phyloP scores from a whole-genome alignment of 2,329 filamentous ascomycete species.

The Nothophoma quercina region DNA sequence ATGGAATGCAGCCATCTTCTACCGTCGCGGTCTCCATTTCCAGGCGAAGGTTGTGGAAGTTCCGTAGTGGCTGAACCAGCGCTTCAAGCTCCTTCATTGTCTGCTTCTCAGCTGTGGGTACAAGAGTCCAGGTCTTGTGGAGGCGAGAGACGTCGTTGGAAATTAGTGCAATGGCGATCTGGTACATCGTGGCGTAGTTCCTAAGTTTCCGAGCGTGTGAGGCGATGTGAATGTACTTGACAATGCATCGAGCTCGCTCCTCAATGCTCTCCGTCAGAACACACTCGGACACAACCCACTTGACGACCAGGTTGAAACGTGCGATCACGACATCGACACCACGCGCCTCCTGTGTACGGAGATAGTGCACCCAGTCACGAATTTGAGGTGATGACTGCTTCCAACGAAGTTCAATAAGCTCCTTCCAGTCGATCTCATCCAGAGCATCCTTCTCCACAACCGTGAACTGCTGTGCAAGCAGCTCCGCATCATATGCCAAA shows the following conservation, averaged over 20 bases:
- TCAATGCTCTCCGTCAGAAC: constrained; percentile 75
- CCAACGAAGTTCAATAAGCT: constrained; percentile 84
- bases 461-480: constrained; percentile 82
- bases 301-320: constrained; percentile 87
- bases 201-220: constrained; percentile 76
- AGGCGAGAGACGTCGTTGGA: constrained; percentile 76
- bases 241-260: constrained; percentile 77
- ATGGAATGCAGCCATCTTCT: constrained; percentile 80
- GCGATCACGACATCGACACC: constrained; percentile 86
- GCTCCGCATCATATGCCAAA: constrained; percentile 79
- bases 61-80: constrained; percentile 77
- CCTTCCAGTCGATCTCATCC: constrained; percentile 88
- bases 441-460: constrained; percentile 86
- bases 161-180: constrained; percentile 78
- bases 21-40: constrained; percentile 77
- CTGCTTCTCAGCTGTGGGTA: constrained; percentile 70
- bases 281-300: constrained; percentile 83
- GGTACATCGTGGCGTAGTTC: constrained; percentile 85
- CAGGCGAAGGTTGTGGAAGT: constrained; percentile 77
- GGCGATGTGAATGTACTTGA: constrained; percentile 84
- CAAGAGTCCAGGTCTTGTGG: constrained; percentile 72
- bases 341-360: constrained; percentile 73
- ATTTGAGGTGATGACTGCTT: constrained; percentile 72
- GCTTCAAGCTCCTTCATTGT: constrained; percentile 73
- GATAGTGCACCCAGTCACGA: constrained; percentile 82